Conservation (phyloP, 2,329 filamentous ascomycete species). For the Tolypocladium amazonense region DNA sequence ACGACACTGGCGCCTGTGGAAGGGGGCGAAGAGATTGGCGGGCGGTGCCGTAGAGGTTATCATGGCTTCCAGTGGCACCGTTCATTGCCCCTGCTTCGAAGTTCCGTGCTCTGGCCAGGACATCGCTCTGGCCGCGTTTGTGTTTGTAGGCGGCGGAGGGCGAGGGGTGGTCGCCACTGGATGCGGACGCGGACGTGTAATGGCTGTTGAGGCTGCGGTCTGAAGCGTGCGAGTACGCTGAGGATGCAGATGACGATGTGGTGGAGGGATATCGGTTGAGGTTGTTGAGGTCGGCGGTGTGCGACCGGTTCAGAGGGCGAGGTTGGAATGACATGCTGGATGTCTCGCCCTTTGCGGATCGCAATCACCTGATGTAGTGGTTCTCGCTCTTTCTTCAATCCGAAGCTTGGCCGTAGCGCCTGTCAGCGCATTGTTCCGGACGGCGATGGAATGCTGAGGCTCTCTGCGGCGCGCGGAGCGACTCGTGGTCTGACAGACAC, state of each 20-base stretch:
- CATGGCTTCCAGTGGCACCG: constrained; percentile 33
- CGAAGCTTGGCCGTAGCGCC: constrained; percentile 9
- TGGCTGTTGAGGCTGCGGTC: constrained; percentile 48
- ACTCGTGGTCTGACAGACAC: not conserved
- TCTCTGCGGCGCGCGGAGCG: constrained; percentile 7
- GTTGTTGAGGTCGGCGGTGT: constrained; percentile 34
- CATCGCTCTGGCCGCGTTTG: constrained; percentile 68
- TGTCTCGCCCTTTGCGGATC: constrained; percentile 10
- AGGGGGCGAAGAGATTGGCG: constrained; percentile 70
- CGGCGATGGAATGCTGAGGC: constrained; percentile 7
- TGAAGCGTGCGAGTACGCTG: constrained; percentile 51
- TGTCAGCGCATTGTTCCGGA: constrained; percentile 20
- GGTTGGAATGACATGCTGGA: constrained; percentile 44
- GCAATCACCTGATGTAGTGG: constrained; percentile 2
- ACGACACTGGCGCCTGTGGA: constrained; percentile 50
- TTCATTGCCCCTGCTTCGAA: constrained; percentile 34
- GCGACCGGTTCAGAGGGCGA: constrained; percentile 47
- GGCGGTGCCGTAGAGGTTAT: constrained; percentile 58
- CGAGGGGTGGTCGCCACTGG: constrained; percentile 40
- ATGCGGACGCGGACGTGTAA: constrained; percentile 65
- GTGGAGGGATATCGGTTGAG: constrained; percentile 56
- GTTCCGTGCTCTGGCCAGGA: constrained; percentile 40
- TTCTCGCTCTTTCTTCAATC: constrained; percentile 1
- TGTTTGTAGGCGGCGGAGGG: constrained; percentile 39
- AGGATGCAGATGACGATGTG: constrained; percentile 61